Base-by-base conservation (phyloP, 2,329 filamentous ascomycete genomes). In the Davidsoniella neocaledoniae region DNA sequence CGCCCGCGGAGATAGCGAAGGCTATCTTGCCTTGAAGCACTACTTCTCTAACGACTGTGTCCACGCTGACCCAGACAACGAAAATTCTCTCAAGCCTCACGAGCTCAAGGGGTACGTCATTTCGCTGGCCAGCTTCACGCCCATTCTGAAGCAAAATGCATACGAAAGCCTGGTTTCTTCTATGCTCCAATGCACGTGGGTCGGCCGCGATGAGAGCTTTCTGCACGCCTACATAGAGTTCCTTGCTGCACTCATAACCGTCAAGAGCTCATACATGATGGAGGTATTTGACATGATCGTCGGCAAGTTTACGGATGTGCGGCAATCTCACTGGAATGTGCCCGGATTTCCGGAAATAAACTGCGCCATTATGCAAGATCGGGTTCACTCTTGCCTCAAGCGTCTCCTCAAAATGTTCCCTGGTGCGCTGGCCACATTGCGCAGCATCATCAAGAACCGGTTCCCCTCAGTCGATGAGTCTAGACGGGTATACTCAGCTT, bases 381-480 rank as follows among this genome's bases (percentile, higher is more conserved):
- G 91, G 55, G 71, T 91, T 38, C 88, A 98, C 63, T 71, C 77
- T 50, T 79, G 79, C 4, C 66, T 96, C 12, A 77, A 77, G 55
- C 83, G 86, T 58, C 68, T 98, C 10, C 70, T 94, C 43, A 75
- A 79, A 57, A 77, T 94, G 52, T 83, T 93, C 50, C 88, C 91
- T 2, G 83, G 87, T 29, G 83, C 84, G 4, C 80, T 79, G 54
- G 71, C 77, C 36, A 73, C 81, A 2, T 68, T 95, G 26, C 76
- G 81, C 37, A 73, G 76, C 33, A 68, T 87, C 45, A 64, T 94
- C 38, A 66, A 74, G 45, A 64, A 69, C 46, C 80, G 79, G 40
- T 94, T 93, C 54, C 86, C 87, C 1, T 84, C 79, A 53, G 73
- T 83, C 46, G 81, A 81, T 55, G 85, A 94, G 48, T 77, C 81